These are phyloP conservation scores for Pisolithus thermaeus DNA, from an alignment of 1,284 basidiomycete genomes.

Conservation along the genomic window DNA sequence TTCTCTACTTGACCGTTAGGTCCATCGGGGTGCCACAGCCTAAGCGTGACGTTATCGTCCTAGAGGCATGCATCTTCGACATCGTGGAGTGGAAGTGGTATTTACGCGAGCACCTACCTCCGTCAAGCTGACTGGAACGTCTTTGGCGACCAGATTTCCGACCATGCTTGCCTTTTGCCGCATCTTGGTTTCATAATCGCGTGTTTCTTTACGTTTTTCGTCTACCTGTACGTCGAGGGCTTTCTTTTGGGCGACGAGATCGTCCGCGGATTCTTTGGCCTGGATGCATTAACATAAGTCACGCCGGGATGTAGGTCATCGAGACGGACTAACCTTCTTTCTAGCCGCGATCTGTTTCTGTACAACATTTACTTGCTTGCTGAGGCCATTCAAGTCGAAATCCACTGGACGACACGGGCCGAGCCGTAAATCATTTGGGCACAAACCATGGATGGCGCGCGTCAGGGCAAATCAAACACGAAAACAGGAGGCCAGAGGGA, in stretches of 20 bases:
- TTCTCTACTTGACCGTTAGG: slow-evolving; percentile 57
- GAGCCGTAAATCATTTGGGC: background rate
- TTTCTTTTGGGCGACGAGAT: slow-evolving; percentile 78
- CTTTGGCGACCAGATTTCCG: slow-evolving; percentile 90
- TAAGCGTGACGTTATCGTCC: slow-evolving; percentile 86
- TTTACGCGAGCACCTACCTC: slow-evolving; percentile 53
- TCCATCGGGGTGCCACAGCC: slow-evolving; percentile 85
- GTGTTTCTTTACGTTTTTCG: slow-evolving; percentile 67
- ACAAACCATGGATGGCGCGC: too few species aligned
- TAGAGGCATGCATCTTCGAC: slow-evolving; percentile 13
- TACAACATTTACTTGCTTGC: slow-evolving; percentile 82
- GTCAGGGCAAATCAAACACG: too few species aligned
- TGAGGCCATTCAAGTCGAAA: slow-evolving; percentile 73
- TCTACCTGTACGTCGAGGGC: slow-evolving; percentile 77
- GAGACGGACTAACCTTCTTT: slow-evolving; percentile 65
- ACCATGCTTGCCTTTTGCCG: slow-evolving; percentile 76
- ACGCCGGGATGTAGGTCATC: background rate
- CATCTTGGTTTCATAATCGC: slow-evolving; percentile 77
- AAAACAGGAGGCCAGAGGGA: too few species aligned
- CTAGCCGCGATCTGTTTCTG: slow-evolving; percentile 94
- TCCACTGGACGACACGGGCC: slow-evolving; percentile 50
- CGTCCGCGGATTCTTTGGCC: slow-evolving; percentile 90
- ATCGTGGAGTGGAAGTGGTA: background rate
- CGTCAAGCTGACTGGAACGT: slow-evolving; percentile 80
- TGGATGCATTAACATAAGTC: slow-evolving; percentile 25